These are phyloP conservation scores for Fusarium heterosporum DNA, from an alignment of 2,329 filamentous ascomycete species.

Conservation along the genomic window DNA sequence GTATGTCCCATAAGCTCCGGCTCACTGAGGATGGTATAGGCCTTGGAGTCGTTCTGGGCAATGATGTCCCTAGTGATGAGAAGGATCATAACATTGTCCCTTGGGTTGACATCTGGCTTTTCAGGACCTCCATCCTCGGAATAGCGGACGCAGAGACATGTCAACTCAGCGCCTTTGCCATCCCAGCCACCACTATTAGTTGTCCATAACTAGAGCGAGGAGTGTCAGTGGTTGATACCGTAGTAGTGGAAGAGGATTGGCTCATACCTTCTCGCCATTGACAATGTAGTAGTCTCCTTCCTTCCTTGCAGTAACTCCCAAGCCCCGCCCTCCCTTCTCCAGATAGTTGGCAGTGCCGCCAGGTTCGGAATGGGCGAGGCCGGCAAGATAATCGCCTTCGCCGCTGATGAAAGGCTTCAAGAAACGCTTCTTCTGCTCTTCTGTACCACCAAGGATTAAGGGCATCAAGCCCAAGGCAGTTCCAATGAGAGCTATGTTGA, in stretches of 20 bases:
- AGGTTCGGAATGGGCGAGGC: conserved; percentile 14
- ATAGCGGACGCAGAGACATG: conserved; percentile 4
- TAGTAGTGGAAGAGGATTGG: too few relatives aligned
- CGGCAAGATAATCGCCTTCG: not conserved
- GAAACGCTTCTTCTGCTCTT: not conserved
- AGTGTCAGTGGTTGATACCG: too few relatives aligned
- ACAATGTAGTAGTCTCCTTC: conserved; percentile 1
- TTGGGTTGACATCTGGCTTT: not conserved
- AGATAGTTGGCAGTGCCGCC: conserved; percentile 11
- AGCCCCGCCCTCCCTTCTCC: conserved; percentile 3
- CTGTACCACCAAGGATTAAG: not conserved
- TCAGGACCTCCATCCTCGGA: conserved; percentile 14
- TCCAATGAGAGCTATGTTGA: not conserved
- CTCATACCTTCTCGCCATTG: conserved; percentile 15
- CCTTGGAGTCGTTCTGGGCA: not conserved
- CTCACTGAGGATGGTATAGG: not conserved
- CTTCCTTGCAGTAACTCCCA: not conserved
- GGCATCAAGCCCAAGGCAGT: conserved; percentile 16
- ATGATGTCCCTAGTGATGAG: conserved; percentile 3
- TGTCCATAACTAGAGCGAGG: not conserved
- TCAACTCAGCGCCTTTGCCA: conserved; percentile 7
- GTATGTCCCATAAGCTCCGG: conserved; percentile 16
- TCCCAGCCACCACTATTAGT: conserved; percentile 15
- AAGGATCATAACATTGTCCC: not conserved
- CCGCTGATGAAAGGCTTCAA: conserved; percentile 8